These are phyloP conservation scores for Alternaria longipes DNA, from an alignment of 2,329 filamentous ascomycete genomes.

Conservation along the genomic window DNA sequence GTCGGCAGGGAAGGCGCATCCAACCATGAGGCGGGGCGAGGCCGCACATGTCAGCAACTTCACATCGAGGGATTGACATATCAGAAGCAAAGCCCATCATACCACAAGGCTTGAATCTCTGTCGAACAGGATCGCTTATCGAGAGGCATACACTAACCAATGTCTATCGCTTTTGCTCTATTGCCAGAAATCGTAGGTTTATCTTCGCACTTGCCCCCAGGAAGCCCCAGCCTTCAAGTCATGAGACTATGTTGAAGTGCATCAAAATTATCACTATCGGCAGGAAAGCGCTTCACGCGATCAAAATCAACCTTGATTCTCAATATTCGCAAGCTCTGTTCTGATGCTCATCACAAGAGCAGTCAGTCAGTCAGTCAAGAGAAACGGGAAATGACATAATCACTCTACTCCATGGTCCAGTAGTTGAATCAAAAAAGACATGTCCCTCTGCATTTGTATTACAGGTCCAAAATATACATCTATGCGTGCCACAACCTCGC, in stretches of 20 bases:
- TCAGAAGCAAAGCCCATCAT: not conserved
- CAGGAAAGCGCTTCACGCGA: not conserved
- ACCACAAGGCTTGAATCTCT: not conserved
- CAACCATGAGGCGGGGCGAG: conserved; percentile 1
- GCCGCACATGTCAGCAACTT: not conserved
- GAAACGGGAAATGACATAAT: too few relatives aligned
- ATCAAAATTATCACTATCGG: not conserved
- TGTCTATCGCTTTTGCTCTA: too few relatives aligned
- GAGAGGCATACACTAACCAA: not conserved
- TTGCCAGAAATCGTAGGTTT: not conserved
- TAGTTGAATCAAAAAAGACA: not conserved
- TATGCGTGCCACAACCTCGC: conserved; percentile 89
- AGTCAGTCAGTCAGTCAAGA: too few relatives aligned
- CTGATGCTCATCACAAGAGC: not conserved
- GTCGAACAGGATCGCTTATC: too few relatives aligned
- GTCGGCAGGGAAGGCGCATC: not conserved
- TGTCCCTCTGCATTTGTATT: conserved; percentile 12
- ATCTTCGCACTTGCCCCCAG: not conserved
- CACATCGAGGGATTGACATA: not conserved
- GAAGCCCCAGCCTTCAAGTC: not conserved
- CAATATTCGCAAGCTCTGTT: not conserved
- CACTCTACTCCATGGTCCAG: too few relatives aligned
- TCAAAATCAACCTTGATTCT: not conserved
- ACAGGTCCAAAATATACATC: conserved; percentile 3
- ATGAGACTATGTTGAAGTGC: not conserved